Percentiles rank a stretch among this genome's conserved stretches.
Conservation (phyloP, 495 filamentous ascomycete species). For the Penicillium tannophilum region DNA sequence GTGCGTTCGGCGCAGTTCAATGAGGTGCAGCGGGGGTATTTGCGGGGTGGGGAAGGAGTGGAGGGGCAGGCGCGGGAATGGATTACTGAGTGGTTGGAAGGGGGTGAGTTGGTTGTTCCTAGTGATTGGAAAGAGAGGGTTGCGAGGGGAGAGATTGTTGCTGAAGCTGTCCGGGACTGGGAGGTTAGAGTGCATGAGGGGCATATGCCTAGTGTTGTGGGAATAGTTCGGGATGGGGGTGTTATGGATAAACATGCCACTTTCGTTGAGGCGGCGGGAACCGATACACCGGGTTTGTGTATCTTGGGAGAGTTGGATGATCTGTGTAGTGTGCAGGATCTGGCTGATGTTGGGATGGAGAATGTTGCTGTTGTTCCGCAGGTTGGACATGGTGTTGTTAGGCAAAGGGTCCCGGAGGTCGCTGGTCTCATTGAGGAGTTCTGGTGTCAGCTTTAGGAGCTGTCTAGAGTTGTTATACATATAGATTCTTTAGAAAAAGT, state of each 20-base stretch:
- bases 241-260: slow-evolving; percentile 40
- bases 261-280: slow-evolving; percentile 35
- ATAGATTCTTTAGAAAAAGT: neutral
- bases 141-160: slow-evolving; percentile 41
- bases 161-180: slow-evolving; percentile 49
- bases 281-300: slow-evolving; percentile 27
- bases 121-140: slow-evolving; percentile 47
- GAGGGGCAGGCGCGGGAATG: slow-evolving; percentile 33
- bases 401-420: slow-evolving; percentile 36
- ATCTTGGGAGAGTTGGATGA: slow-evolving; percentile 47
- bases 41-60: slow-evolving; percentile 29
- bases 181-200: slow-evolving; percentile 44
- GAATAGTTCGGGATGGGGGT: slow-evolving; percentile 44
- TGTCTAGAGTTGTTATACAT: too few species aligned
- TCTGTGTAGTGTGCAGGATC: slow-evolving; percentile 34
- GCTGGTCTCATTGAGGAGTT: slow-evolving; percentile 33
- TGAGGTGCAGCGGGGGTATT: slow-evolving; percentile 23
- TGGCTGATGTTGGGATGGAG: slow-evolving; percentile 35
- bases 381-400: slow-evolving; percentile 43
- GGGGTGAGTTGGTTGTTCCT: slow-evolving; percentile 39
- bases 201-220: slow-evolving; percentile 44
- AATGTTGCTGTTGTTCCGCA: slow-evolving; percentile 38
- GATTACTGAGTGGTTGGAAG: slow-evolving; percentile 39
- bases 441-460: slow-evolving; percentile 25
- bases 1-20: slow-evolving; percentile 18